Conservation (phyloP, 129 eudicot species). For the Deinandra increscens region DNA sequence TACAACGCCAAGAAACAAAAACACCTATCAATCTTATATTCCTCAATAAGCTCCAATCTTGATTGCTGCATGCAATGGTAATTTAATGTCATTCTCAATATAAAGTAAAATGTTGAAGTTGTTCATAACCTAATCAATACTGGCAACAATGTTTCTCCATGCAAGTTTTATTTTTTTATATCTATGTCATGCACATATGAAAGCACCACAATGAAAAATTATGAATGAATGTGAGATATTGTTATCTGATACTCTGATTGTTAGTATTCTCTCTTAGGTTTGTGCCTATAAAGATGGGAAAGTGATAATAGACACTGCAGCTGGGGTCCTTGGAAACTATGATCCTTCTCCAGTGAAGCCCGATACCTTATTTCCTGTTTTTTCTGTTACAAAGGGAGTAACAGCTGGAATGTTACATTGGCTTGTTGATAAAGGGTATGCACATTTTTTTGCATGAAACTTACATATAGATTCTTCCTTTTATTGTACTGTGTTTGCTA, state of each 20-base stretch:
- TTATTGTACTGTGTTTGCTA: slow-evolving; percentile 10
- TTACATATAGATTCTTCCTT: background rate
- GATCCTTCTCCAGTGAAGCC: slow-evolving; percentile 92
- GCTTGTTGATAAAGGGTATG: slow-evolving; percentile 79
- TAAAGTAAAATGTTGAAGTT: background rate
- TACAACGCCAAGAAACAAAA: too few species aligned
- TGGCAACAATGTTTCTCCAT: background rate
- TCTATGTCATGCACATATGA: background rate
- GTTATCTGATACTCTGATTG: slow-evolving; percentile 27
- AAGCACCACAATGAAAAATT: background rate
- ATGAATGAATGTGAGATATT: slow-evolving; percentile 6
- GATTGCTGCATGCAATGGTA: background rate
- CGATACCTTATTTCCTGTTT: slow-evolving; percentile 84
- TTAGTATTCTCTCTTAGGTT: slow-evolving; percentile 44
- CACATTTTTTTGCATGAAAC: background rate
- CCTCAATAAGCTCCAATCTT: too few species aligned
- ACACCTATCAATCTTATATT: too few species aligned
- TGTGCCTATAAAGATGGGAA: slow-evolving; percentile 95
- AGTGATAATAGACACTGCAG: slow-evolving; percentile 92
- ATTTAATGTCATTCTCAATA: background rate
- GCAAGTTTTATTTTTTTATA: background rate
- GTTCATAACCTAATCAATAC: background rate
- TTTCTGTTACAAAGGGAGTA: slow-evolving; percentile 84
- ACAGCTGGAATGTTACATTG: slow-evolving; percentile 86
- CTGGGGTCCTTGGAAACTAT: slow-evolving; percentile 88